phyloP scores from a whole-genome alignment of 2,329 filamentous ascomycete species.

The Madurella fahalii region DNA sequence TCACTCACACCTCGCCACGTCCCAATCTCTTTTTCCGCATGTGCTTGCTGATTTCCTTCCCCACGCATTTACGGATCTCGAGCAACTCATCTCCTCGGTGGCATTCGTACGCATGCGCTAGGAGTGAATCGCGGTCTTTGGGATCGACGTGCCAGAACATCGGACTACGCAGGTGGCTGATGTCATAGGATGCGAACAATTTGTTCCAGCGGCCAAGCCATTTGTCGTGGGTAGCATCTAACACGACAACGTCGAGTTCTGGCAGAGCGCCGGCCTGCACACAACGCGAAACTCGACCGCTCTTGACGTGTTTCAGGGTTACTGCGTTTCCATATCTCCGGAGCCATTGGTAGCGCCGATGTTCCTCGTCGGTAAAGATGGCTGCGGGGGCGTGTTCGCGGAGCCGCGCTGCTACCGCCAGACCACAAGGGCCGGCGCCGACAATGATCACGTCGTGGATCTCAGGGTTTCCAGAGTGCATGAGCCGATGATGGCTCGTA shows the following conservation, averaged over 20 bases:
- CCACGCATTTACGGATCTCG: slow-evolving; percentile 70
- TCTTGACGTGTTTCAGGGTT: slow-evolving; percentile 51
- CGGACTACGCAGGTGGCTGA: slow-evolving; percentile 68
- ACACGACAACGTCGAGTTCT: slow-evolving; percentile 51
- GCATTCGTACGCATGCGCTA: slow-evolving; percentile 63
- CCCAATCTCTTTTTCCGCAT: slow-evolving; percentile 58
- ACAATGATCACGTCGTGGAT: slow-evolving; percentile 67
- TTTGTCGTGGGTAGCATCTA: slow-evolving; percentile 58
- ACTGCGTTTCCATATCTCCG: slow-evolving; percentile 59
- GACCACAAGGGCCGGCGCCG: slow-evolving; percentile 70
- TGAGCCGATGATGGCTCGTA: no score
- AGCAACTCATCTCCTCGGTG: slow-evolving; percentile 59
- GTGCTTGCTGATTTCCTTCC: slow-evolving; percentile 77
- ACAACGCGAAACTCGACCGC: slow-evolving; percentile 29
- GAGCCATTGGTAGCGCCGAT: slow-evolving; percentile 77
- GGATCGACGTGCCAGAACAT: slow-evolving; percentile 84
- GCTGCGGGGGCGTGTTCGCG: slow-evolving; percentile 70
- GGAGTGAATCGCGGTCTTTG: slow-evolving; percentile 66
- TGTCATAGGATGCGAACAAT: slow-evolving; percentile 65
- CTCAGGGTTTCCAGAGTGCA: no score
- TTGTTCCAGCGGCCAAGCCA: slow-evolving; percentile 72
- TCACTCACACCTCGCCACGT: slow-evolving; percentile 40
- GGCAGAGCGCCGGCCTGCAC: slow-evolving; percentile 8
- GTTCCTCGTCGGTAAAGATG: slow-evolving; percentile 79
- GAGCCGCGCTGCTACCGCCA: slow-evolving; percentile 68